Base-by-base conservation (phyloP, 2,329 filamentous ascomycete genomes). In the Talaromyces sp. region DNA sequence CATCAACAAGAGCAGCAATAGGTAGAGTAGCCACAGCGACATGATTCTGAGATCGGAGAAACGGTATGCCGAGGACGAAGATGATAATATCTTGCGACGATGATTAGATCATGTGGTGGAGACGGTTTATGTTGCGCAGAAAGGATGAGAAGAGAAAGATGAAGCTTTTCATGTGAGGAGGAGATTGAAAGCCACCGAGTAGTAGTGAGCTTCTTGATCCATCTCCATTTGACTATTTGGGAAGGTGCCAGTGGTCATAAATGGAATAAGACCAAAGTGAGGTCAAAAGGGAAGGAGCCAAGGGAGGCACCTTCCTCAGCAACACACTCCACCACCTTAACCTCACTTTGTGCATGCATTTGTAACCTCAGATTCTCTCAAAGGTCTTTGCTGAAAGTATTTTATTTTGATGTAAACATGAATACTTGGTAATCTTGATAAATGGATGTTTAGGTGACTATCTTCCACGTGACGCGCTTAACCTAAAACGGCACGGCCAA, bases 401-500 rank as follows among this genome's bases (percentile, higher is more conserved):
- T 19, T 10, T 22, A 22, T 5, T 4, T 22, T 8, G 9, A 35
- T 11, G 11, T 3, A 11, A 22, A 11, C 7, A 35, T 19, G 27
- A 19, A 13, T 37, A 10, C 10, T 19, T 35, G 50, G 50, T 22
- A 8, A 19, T 35, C 17, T 19, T 54, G 50, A 54, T 52, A 15
- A 6, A 61, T 22, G n/a, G 13, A 41, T 13, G n/a, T 22, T 41
- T 19, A 25, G 11, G 56, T 33, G 2, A 15, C 31, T 45, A 56
- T 27, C 6, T n/a, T n/a, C 31, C 65, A 64, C 62, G 61, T 64
- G 65, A 64, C 37, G 15, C 35, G 33, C 63, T 50, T 62, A 35
- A 22, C 59, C 64, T 22, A 41, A 61, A 37, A 22, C 50, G 61
- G 19, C 19, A 9, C 65, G 68, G 67, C 66, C 69, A 69, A 71